Percentiles rank a stretch among this genome's conserved stretches.
Evolutionary conservation across 2,329 filamentous ascomycete species (phyloP).

Genomic region (Pseudopithomyces chartarum): DNA sequence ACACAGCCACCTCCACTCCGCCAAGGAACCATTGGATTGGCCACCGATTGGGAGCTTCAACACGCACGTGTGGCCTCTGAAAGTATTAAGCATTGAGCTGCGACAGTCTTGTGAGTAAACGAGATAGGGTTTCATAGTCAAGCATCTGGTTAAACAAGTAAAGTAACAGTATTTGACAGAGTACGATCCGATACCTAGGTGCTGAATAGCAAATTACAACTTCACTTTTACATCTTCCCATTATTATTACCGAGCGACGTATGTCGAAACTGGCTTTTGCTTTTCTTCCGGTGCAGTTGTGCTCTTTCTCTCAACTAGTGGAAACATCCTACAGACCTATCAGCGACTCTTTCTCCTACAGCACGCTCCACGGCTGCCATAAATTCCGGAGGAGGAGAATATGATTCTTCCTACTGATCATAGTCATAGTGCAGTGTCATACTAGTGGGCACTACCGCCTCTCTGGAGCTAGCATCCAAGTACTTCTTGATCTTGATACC

Average conservation of each 20-base stretch:
- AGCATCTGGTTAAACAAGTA: too few species aligned
- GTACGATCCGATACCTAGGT: too few species aligned
- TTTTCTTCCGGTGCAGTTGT: not conserved
- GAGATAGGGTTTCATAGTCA: too few species aligned
- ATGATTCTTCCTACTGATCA: slow-evolving; percentile 26
- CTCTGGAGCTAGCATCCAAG: slow-evolving; percentile 54
- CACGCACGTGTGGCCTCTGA: too few species aligned
- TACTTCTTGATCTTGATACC: slow-evolving; percentile 56
- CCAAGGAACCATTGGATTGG: too few species aligned
- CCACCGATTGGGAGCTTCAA: too few species aligned
- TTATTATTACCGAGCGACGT: not conserved
- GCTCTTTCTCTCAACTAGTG: not conserved
- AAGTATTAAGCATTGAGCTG: too few species aligned
- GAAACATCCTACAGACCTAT: not conserved
- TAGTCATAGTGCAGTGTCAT: slow-evolving; percentile 34
- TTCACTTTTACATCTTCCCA: not conserved
- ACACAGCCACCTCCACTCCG: too few species aligned
- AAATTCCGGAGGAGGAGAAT: not conserved
- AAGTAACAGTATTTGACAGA: too few species aligned
- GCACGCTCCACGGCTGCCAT: not conserved
- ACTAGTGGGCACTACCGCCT: slow-evolving; percentile 47
- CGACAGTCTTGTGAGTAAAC: too few species aligned
- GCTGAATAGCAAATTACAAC: not conserved
- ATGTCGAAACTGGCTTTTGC: not conserved
- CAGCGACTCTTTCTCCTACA: not conserved